A percentile compares a stretch with the other conserved stretches of the same genome.
Conservation (phyloP, 495 filamentous ascomycete genomes). For the Chaetomidium leptoderma region DNA sequence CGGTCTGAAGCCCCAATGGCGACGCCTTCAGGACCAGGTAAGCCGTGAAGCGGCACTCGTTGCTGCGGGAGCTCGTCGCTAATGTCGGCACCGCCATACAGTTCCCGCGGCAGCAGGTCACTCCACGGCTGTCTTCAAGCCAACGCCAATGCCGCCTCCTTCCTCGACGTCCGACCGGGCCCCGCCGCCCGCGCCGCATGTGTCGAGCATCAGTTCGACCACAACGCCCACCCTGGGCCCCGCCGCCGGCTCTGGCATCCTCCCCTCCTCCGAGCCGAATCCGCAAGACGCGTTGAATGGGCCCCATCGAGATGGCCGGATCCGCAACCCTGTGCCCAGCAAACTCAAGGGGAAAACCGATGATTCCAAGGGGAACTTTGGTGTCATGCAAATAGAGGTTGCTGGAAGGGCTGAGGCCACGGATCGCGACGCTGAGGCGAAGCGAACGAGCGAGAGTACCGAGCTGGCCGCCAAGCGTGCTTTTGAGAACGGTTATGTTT, state of each 20-base stretch:
- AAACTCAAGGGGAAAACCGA: conserved; percentile 56
- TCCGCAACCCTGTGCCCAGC: conserved; percentile 55
- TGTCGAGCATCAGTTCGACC: conserved; percentile 5
- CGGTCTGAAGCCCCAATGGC: conserved; percentile 5
- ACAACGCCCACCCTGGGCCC: neutral
- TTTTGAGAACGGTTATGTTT: conserved; percentile 48
- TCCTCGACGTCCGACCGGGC: conserved; percentile 13
- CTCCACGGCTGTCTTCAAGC: conserved; percentile 14
- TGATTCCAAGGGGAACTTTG: conserved; percentile 54
- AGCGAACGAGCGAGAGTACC: conserved; percentile 55
- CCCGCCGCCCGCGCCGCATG: conserved; percentile 7
- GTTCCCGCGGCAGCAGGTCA: conserved; percentile 12
- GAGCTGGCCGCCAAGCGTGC: conserved; percentile 49
- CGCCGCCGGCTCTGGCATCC: conserved; percentile 15
- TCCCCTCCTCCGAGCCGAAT: conserved; percentile 19
- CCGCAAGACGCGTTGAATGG: conserved; percentile 25
- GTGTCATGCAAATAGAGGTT: conserved; percentile 55
- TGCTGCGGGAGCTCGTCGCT: conserved; percentile 3
- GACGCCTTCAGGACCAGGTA: conserved; percentile 22
- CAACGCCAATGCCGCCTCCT: conserved; percentile 23
- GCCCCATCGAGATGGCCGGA: conserved; percentile 45
- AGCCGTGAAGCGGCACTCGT: neutral
- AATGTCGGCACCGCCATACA: conserved; percentile 10
- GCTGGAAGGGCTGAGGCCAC: conserved; percentile 39
- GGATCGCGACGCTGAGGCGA: conserved; percentile 49